phyloP scores from a whole-genome alignment of 768 basidiomycete species.

The Pleurotus salmoneostramineus region DNA sequence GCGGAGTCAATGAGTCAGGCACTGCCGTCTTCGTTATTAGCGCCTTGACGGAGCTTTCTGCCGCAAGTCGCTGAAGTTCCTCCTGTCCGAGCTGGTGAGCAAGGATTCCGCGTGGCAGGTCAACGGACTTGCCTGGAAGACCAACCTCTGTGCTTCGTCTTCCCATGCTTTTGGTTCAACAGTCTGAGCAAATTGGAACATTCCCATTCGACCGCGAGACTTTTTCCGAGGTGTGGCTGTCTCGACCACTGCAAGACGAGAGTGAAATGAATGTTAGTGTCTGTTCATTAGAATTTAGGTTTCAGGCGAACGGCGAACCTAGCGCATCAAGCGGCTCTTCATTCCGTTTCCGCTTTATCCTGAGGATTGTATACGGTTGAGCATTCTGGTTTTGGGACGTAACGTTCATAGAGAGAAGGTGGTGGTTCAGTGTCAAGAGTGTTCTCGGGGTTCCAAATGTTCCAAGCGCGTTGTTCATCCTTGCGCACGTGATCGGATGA shows the following conservation, averaged over 20 bases:
- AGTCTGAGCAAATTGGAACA: conserved; percentile 81
- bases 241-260: conserved; percentile 62
- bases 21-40: conserved; percentile 14
- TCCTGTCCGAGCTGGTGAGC: conserved; percentile 32
- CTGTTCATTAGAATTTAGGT: no score
- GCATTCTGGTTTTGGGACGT: conserved; percentile 18
- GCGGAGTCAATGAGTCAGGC: conserved; percentile 12
- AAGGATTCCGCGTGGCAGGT: neutral
- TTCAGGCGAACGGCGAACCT: conserved; percentile 41
- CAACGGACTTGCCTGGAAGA: conserved; percentile 50
- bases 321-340: conserved; percentile 83
- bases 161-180: conserved; percentile 70
- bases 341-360: conserved; percentile 79
- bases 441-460: neutral
- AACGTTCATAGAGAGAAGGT: conserved; percentile 22
- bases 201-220: conserved; percentile 47
- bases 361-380: conserved; percentile 64
- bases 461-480: neutral
- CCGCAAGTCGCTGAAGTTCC: conserved; percentile 51
- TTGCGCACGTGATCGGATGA: neutral
- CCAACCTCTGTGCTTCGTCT: conserved; percentile 50
- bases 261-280: no score
- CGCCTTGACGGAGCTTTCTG: conserved; percentile 25
- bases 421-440: neutral
- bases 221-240: conserved; percentile 59